phyloP scores from a whole-genome alignment of 2,329 filamentous ascomycete genomes.

The Cercospora zeae-maydis region DNA sequence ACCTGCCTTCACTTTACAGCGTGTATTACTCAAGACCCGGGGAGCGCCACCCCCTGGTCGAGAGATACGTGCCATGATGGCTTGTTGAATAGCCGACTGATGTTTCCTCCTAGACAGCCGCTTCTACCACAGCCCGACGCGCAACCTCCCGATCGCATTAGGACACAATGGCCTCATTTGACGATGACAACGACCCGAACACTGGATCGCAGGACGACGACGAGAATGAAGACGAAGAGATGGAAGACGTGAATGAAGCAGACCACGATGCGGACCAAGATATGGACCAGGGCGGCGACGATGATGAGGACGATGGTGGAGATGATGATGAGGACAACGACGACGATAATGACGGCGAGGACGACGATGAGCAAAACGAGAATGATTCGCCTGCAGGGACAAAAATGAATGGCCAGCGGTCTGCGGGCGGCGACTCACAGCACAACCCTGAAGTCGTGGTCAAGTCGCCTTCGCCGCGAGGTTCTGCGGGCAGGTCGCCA shows the following conservation, averaged over 20 bases:
- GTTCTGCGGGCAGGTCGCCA: constrained; percentile 34
- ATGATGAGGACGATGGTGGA: constrained; percentile 40
- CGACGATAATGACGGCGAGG: constrained; percentile 34
- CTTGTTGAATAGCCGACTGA: neutral
- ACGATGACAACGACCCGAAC: constrained; percentile 43
- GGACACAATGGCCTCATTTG: constrained; percentile 41
- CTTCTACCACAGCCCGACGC: neutral
- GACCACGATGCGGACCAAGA: constrained; percentile 39
- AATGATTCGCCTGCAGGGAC: constrained; percentile 45
- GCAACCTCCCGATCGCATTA: neutral
- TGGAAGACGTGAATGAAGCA: constrained; percentile 41
- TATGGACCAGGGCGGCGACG: constrained; percentile 38
- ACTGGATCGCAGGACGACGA: constrained; percentile 41
- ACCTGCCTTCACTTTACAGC: neutral
- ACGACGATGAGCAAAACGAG: constrained; percentile 44
- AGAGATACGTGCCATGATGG: neutral
- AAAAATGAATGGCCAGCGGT: constrained; percentile 22
- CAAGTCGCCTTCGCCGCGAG: constrained; percentile 47
- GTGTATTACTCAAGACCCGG: neutral
- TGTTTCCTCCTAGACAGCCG: neutral
- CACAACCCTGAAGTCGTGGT: constrained; percentile 48
- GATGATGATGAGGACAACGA: constrained; percentile 40
- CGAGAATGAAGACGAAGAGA: constrained; percentile 47
- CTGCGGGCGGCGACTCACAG: constrained; percentile 7
- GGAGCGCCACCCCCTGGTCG: neutral